Percentiles rank a stretch among this genome's conserved stretches.
Evolutionary conservation across 306 rosid genomes (phyloP).

Genomic region (Carpinus viminea): DNA sequence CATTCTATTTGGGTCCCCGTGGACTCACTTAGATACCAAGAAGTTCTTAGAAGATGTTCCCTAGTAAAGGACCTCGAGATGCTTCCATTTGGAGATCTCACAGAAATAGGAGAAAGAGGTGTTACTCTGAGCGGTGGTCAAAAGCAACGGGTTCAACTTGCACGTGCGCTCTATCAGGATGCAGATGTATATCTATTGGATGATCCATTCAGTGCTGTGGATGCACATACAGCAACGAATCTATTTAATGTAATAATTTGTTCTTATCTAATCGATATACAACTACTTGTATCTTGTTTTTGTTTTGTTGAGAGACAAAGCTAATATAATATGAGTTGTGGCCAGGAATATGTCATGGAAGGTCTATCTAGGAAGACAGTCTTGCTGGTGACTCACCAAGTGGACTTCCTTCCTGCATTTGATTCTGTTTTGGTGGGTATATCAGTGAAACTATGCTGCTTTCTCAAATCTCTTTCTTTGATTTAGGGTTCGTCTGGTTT

Average conservation of each 20-base stretch:
- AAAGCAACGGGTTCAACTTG: slow-evolving; percentile 55
- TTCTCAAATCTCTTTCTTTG: neutral
- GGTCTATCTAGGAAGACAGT: slow-evolving; percentile 51
- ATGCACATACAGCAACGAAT: slow-evolving; percentile 57
- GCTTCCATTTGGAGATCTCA: slow-evolving; percentile 53
- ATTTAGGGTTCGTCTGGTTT: no score
- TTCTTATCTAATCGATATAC: no score
- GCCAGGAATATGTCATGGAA: slow-evolving; percentile 56
- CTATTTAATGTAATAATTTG: slow-evolving; percentile 44
- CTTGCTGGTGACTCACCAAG: slow-evolving; percentile 62
- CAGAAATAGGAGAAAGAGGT: slow-evolving; percentile 63
- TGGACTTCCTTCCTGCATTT: slow-evolving; percentile 59
- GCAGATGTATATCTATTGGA: slow-evolving; percentile 59
- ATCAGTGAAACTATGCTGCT: neutral
- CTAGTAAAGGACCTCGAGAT: slow-evolving; percentile 56
- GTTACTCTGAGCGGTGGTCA: slow-evolving; percentile 59
- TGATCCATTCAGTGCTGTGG: slow-evolving; percentile 73
- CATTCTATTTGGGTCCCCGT: slow-evolving; percentile 49
- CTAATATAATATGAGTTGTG: neutral
- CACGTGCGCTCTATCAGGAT: slow-evolving; percentile 56
- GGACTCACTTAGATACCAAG: slow-evolving; percentile 46
- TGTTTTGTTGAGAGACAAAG: neutral
- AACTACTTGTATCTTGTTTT: neutral
- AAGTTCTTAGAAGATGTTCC: slow-evolving; percentile 48
- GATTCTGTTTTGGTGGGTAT: slow-evolving; percentile 38